Conservation (phyloP, 345 rosid genomes). For the Acer saccharum region DNA sequence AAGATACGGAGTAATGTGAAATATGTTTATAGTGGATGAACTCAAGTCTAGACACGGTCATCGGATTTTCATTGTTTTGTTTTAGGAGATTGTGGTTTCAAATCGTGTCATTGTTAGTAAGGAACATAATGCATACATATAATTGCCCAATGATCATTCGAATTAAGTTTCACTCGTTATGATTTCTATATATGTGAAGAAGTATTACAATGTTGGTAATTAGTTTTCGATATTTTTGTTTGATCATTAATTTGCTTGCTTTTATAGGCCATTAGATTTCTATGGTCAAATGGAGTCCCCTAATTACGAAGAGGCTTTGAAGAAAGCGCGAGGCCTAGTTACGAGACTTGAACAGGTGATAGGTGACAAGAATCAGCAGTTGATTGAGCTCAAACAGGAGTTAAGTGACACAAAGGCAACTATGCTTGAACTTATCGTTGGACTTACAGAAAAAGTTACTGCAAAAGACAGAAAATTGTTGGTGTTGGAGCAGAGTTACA, state of each 20-base stretch:
- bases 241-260: not conserved
- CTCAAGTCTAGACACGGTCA: no score
- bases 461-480: no score
- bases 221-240: no score
- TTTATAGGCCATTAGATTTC: not conserved
- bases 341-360: conserved; percentile 18
- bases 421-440: not conserved
- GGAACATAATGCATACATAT: no score
- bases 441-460: not conserved
- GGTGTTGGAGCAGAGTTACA: conserved; percentile 5
- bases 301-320: conserved; percentile 9
- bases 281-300: not conserved
- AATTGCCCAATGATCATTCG: no score
- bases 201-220: no score
- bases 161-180: no score
- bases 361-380: conserved; percentile 21
- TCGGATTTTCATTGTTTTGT: no score
- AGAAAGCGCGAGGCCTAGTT: conserved; percentile 13
- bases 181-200: not conserved
- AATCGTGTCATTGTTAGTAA: no score
- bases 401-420: not conserved
- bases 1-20: no score
- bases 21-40: no score
- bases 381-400: conserved; percentile 8
- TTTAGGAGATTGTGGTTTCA: no score